A percentile compares a stretch with the other conserved stretches of the same genome.
Conservation (phyloP, 192 early-diverging fungal species). For the Chytriomyces confervae region DNA sequence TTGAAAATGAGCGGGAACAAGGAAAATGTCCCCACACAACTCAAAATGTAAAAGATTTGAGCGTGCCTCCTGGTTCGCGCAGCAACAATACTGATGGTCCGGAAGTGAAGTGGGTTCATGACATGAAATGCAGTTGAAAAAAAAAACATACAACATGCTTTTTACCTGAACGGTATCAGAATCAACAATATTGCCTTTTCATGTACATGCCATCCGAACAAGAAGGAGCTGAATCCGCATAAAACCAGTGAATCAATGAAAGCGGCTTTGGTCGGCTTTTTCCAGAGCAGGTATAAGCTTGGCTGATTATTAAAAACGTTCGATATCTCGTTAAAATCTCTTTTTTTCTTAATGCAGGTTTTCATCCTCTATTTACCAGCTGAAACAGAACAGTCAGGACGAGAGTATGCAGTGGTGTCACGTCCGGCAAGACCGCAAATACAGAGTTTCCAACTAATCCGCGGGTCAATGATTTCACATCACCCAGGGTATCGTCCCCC, state of each 20-base stretch:
- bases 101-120: neutral
- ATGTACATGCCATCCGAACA: conserved; percentile 99
- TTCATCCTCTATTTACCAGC: conserved; percentile 50
- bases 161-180: conserved; percentile 69
- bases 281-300: conserved; percentile 65
- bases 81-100: conserved; percentile 54
- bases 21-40: conserved; percentile 64
- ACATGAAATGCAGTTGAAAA: neutral
- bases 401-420: conserved; percentile 70
- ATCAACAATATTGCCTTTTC: conserved; percentile 93
- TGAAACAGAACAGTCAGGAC: conserved; percentile 75
- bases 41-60: conserved; percentile 66
- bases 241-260: conserved; percentile 79
- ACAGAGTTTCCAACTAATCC: conserved; percentile 88
- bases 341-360: neutral
- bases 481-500: neutral
- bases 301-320: conserved; percentile 43
- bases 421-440: conserved; percentile 80
- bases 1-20: conserved; percentile 77
- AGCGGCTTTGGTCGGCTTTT: conserved; percentile 53
- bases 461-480: conserved; percentile 71
- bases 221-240: conserved; percentile 84
- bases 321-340: neutral
- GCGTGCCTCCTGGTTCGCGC: conserved; percentile 53
- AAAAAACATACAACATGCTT: neutral